Evolutionary conservation across 306 rosid genomes (phyloP), one percentile per base, ranked within the genome.

Genomic region (Nissolia schottii): DNA sequence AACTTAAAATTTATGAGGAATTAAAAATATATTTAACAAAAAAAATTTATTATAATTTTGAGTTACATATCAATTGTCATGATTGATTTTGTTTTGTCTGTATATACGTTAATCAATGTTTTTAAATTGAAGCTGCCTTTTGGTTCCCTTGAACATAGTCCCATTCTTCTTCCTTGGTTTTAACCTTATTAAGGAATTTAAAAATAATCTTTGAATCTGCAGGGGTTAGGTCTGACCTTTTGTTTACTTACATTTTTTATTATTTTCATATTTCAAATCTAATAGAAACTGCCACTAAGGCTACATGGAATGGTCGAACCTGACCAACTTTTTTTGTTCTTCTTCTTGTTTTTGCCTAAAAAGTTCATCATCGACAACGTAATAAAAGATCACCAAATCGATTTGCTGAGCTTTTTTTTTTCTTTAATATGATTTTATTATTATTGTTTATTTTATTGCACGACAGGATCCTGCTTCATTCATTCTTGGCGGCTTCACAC

Each of bases 321-420:
- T 14, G 16, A 73, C 28, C 37, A 73, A 31, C 27, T 73, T 28
- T 73, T 28, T 45, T 45, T 60, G 19, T 8, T 46, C 38, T 60
- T 73, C 37, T 59, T 73, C 20, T 60, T 61, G 62, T 73, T 53
- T 23, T 22, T 22, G 18, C 4, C 59, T 2, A 19, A 16, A 14
- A 13, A 19, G 10, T 29, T 10, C 62, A 60, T 10, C 20, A n/a
- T 48, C 62, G 10, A 12, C 27, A 4, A 73, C 70, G 70, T 45
- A 61, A 60, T 45, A 46, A 38, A 60, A 57, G 59, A 73, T 73
- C 43, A 9, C 67, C 34, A 14, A 59, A 72, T 72, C 77, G 2
- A 45, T 71, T 18, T 29, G 3, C 59, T 19, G 2, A 58, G 34
- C n/a, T 29, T 20, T 43, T n/a, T 15, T 28, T 25, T 31, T 31